phyloP scores from a whole-genome alignment of 148 eudicot species.

The Rhododendron kiyosumense region DNA sequence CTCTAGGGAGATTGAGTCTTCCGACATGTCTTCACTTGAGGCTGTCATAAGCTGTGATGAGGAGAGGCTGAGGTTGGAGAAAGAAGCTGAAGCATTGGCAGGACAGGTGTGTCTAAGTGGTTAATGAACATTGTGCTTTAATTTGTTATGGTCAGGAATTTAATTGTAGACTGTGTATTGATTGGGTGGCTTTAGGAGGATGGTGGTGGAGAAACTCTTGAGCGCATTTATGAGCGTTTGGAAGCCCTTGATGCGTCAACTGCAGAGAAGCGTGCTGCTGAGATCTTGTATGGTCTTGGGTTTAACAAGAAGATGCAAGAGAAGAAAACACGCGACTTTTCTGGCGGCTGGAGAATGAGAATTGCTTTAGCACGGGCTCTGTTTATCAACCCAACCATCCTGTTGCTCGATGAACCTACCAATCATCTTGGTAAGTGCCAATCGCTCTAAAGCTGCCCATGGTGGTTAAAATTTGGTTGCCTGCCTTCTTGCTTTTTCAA shows the following conservation, averaged over 20 bases:
- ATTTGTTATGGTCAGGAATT: background rate
- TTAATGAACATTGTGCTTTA: background rate
- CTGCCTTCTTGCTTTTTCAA: background rate
- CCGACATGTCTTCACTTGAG: slow-evolving; percentile 90
- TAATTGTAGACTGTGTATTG: background rate
- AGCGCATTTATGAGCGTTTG: slow-evolving; percentile 89
- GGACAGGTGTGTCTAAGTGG: slow-evolving; percentile 51
- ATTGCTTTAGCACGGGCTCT: slow-evolving; percentile 91
- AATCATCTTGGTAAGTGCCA: slow-evolving; percentile 84
- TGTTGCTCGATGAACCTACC: slow-evolving; percentile 93
- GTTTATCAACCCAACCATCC: slow-evolving; percentile 92
- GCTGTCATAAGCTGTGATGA: slow-evolving; percentile 88
- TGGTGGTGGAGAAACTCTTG: slow-evolving; percentile 91
- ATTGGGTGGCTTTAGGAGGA: slow-evolving; percentile 48
- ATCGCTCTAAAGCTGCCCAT: background rate
- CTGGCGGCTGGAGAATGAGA: slow-evolving; percentile 99
- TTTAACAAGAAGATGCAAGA: slow-evolving; percentile 83
- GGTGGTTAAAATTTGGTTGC: background rate
- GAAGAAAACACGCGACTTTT: slow-evolving; percentile 88
- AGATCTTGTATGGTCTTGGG: slow-evolving; percentile 90
- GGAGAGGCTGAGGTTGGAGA: slow-evolving; percentile 73
- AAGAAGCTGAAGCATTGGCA: slow-evolving; percentile 78
- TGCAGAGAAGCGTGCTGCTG: slow-evolving; percentile 98
- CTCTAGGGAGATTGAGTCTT: slow-evolving; percentile 86
- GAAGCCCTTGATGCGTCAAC: slow-evolving; percentile 91